Evolutionary conservation across 2,329 filamentous ascomycete genomes (phyloP), one percentile per base, ranked within the genome.

Genomic region (Diaporthe vexans): DNA sequence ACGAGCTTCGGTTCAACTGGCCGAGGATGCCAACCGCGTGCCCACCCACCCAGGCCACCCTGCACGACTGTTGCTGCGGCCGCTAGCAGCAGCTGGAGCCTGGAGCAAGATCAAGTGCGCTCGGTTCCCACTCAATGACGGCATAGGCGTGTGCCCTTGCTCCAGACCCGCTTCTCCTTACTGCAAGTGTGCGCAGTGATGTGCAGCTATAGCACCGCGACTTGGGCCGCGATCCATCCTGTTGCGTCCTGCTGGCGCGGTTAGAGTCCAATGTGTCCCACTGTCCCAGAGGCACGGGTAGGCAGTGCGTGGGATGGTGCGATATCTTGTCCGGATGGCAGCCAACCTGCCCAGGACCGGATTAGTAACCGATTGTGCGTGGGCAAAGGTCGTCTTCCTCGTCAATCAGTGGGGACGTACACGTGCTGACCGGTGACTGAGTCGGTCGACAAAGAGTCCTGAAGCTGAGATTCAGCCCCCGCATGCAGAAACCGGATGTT

Each of bases 21-120:
- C 73, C 73, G 73, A 74, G 68, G 58, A 72, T n/a, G 68, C 68
- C 68, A 74, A 72, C 58, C 68, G 61, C 51, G 57, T 57, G 56
- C 43, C 48, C 67, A 46, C 51, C 40, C 40, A 17, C 40, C 40
- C 40, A 43, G 40, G 40, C 40, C 58, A 33, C 29, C 58, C 59
- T 24, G 69, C 51, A 51, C 52, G 29, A 54, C 46, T 54, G 70
- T 24, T 72, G 70, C 70, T 54, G 70, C 70, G 70, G 70, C 63
- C 63, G 48, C 63, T 68, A 68, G 46, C 63, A 68, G n/a, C 63
- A 68, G 70, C 70, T 72, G 57, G 57, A 43, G 33, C 59, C 57
- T 63, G 57, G 70, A 72, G 57, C 57, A 72, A 54, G 57, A 72
- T 72, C 57, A 61, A 63, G 17, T 56, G 57, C 33, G 33, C 63